Evolutionary conservation across 352 stramenopile genomes (phyloP).

Genomic region (Phytopythium oedochilum): DNA sequence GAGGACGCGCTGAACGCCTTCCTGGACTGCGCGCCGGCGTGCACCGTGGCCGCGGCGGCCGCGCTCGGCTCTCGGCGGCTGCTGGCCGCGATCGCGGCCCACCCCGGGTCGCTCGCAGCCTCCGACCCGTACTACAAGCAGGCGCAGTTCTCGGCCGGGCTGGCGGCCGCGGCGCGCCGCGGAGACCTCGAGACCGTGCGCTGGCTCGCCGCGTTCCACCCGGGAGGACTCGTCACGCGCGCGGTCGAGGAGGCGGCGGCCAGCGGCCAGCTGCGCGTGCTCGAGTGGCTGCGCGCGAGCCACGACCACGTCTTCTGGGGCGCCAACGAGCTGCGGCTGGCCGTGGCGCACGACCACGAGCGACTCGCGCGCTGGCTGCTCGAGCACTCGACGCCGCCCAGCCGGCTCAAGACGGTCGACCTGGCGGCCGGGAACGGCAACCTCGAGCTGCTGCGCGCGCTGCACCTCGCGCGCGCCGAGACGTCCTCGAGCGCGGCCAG

Average conservation of each 20-base stretch:
- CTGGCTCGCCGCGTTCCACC: conserved; percentile 8
- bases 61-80: conserved; percentile 18
- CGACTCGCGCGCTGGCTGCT: conserved; percentile 17
- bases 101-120: background rate
- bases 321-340: conserved; percentile 23
- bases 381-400: conserved; percentile 15
- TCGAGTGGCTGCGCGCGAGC: conserved; percentile 7
- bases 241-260: conserved; percentile 9
- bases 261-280: conserved; percentile 4
- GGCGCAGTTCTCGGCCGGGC: conserved; percentile 6
- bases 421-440: conserved; percentile 23
- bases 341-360: conserved; percentile 14
- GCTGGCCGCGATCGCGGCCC: background rate
- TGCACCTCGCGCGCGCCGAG: conserved; percentile 15
- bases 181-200: conserved; percentile 5
- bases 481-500: conserved; percentile 20
- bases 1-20: conserved; percentile 13
- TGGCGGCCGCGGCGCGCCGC: background rate
- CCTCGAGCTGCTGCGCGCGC: conserved; percentile 22
- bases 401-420: conserved; percentile 22
- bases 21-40: conserved; percentile 6
- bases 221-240: conserved; percentile 7
- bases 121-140: conserved; percentile 7
- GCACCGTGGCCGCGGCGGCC: conserved; percentile 11
- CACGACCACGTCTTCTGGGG: conserved; percentile 28